Conservation (phyloP, 2,329 filamentous ascomycete genomes). For the Cladophialophora chaetospira region DNA sequence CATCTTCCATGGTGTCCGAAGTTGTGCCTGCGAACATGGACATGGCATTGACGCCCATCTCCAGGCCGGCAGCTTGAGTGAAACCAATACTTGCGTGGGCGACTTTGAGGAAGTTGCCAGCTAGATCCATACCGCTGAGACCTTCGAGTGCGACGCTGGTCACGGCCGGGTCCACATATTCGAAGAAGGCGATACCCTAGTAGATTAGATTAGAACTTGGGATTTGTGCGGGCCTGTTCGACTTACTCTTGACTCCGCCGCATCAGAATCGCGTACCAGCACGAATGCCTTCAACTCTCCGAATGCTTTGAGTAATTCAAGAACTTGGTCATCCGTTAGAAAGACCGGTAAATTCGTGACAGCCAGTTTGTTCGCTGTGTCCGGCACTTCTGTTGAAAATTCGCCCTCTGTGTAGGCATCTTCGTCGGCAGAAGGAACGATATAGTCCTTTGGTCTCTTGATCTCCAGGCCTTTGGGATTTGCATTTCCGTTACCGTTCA, state of each 20-base stretch:
- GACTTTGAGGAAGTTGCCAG: slow-evolving; percentile 82
- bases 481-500: slow-evolving; percentile 55
- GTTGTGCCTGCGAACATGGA: slow-evolving; percentile 93
- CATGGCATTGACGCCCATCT: slow-evolving; percentile 97
- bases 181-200: slow-evolving; percentile 93
- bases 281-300: slow-evolving; percentile 91
- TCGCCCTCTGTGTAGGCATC: slow-evolving; percentile 65
- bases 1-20: slow-evolving; percentile 74
- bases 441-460: slow-evolving; percentile 92
- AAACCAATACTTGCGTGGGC: slow-evolving; percentile 87
- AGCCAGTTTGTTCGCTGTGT: slow-evolving; percentile 93
- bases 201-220: slow-evolving; percentile 36
- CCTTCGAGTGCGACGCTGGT: slow-evolving; percentile 88
- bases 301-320: slow-evolving; percentile 85
- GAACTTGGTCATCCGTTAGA: slow-evolving; percentile 87
- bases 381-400: slow-evolving; percentile 78
- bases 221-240: background rate
- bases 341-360: slow-evolving; percentile 86
- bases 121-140: slow-evolving; percentile 89
- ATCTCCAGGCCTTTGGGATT: slow-evolving; percentile 66
- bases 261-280: slow-evolving; percentile 81
- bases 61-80: slow-evolving; percentile 86
- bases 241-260: slow-evolving; percentile 83
- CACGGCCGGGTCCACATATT: slow-evolving; percentile 74
- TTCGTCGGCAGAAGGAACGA: slow-evolving; percentile 80